Evolutionary conservation across 179 eudicot genomes (phyloP), one percentile per base, ranked within the genome.

Genomic region (Nepenthes alata): DNA sequence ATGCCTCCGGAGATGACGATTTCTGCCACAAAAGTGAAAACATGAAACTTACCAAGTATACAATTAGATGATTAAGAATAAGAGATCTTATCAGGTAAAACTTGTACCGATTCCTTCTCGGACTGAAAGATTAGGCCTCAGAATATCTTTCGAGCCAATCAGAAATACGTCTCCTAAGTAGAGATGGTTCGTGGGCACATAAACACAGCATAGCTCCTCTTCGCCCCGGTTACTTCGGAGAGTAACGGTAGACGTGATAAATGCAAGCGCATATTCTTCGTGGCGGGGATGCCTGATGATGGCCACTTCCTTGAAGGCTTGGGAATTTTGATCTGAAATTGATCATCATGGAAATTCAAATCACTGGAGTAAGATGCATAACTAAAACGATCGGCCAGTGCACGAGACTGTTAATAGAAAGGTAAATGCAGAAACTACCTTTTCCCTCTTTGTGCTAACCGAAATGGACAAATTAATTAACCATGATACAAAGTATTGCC

Each of bases 271-370:
- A 67, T 85, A 81, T 68, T 84, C 94, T 4, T 89, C 94, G 15
- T 75, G 9, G 7, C 87, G 83, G 0, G 95, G 95, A 80, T 86
- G 95, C 73, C 77, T 79, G 50, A 86, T 65, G 44, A 86, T 81
- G 4, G 95, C 95, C 39, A 86, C 87, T 76, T 86, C 95, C 64
- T 86, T 86, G 72, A 86, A 86, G 37, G 87, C 95, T 4, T 76
- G 82, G 11, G 87, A 76, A 47, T 70, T 81, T 60, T 83, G 83
- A 71, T 85, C 88, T 85, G 83, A 38, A 77, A 57, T 2, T 39
- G 9, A 13, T 38, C 11, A 13, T 52, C 13, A 8, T 63, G 39
- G 16, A n/a, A 4, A 11, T 36, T 35, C 3, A n/a, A 6, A 7
- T 48, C 5, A 35, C 54, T 37, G 0, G 5, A 5, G n/a, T 35